These are phyloP conservation scores for Saraca asoca DNA, from an alignment of 331 rosid genomes.

Conservation along the genomic window DNA sequence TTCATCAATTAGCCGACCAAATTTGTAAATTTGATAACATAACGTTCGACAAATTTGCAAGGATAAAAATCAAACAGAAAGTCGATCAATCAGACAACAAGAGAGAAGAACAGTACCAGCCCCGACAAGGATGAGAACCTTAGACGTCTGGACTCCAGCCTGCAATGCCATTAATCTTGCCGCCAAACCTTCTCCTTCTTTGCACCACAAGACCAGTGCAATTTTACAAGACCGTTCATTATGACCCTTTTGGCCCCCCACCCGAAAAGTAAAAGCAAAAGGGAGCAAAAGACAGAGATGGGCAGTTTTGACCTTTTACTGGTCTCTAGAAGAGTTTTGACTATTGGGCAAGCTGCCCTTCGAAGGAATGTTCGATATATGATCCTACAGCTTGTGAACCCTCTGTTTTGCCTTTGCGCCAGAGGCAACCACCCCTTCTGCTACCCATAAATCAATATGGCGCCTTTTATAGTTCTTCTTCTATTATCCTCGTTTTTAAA, in stretches of 20 bases:
- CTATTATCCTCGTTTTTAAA: conserved; percentile 42
- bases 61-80: neutral
- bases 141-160: conserved; percentile 65
- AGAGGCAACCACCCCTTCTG: conserved; percentile 18
- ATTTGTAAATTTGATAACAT: too few species aligned
- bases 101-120: conserved; percentile 37
- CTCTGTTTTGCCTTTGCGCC: conserved; percentile 4
- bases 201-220: neutral
- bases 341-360: conserved; percentile 5
- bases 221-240: neutral
- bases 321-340: neutral
- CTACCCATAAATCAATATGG: conserved; percentile 48
- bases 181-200: neutral
- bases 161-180: conserved; percentile 60
- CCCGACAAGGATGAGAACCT: conserved; percentile 73
- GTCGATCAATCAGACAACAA: neutral
- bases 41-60: neutral
- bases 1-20: neutral
- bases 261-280: neutral
- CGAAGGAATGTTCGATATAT: neutral
- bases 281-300: neutral
- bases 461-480: conserved; percentile 46
- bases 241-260: too few species aligned
- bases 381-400: neutral
- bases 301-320: conserved; percentile 35